phyloP scores from a whole-genome alignment of 768 basidiomycete genomes.

The Crassisporium funariophilum region DNA sequence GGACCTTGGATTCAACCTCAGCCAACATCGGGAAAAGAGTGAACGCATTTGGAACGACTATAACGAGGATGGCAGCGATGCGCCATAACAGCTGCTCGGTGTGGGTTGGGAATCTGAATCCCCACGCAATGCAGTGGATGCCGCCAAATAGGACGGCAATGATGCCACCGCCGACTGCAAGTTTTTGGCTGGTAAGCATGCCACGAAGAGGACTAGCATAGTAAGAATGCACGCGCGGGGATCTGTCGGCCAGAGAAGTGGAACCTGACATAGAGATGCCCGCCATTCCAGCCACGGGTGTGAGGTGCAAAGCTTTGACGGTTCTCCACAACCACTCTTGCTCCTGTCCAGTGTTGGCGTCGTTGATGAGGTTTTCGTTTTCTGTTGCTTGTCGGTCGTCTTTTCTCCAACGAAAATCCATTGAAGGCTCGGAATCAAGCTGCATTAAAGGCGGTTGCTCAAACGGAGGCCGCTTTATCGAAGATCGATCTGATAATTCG shows the following conservation, averaged over 20 bases:
- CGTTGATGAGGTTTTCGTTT: too few species aligned
- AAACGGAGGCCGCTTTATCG: too few species aligned
- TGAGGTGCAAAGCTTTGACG: not conserved
- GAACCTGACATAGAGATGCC: not conserved
- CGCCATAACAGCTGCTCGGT: constrained; percentile 1
- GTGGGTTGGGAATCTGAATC: not conserved
- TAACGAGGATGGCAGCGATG: not conserved
- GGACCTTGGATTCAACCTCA: not conserved
- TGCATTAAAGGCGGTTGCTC: too few species aligned
- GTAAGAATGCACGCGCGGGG: not conserved
- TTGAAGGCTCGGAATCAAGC: too few species aligned
- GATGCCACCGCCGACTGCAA: not conserved
- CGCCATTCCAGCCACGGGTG: not conserved
- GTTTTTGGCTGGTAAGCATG: not conserved
- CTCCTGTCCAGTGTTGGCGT: not conserved
- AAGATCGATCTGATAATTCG: too few species aligned
- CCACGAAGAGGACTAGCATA: not conserved
- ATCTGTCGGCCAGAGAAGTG: not conserved
- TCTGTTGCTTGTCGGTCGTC: too few species aligned
- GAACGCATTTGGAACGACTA: not conserved
- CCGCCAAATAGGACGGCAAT: constrained; percentile 4
- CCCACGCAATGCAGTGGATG: constrained; percentile 8
- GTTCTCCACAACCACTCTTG: not conserved
- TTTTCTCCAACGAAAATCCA: too few species aligned
- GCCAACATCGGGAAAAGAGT: not conserved